Conservation (phyloP, 108 stramenopile genomes). For the Chaetoceros tenuissimus region DNA sequence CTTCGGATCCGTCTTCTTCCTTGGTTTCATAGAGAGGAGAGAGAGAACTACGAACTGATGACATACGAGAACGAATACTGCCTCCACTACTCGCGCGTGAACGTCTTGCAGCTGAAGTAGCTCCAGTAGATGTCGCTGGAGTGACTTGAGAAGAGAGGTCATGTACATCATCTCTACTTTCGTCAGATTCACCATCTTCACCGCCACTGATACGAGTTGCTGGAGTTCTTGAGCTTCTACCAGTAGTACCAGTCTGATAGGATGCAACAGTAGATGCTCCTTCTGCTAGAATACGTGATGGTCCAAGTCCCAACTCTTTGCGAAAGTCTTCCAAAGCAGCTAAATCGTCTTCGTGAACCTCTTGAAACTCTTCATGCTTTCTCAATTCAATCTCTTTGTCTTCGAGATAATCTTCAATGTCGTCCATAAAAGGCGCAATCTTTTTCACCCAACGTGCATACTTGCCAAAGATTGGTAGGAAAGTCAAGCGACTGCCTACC, state of each 20-base stretch:
- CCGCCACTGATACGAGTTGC: no score
- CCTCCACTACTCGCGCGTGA: background rate
- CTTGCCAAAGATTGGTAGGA: slow-evolving; percentile 53
- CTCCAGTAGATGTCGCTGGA: background rate
- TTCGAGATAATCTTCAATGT: slow-evolving; percentile 28
- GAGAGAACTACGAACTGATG: background rate
- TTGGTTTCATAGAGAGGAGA: background rate
- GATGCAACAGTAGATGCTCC: no score
- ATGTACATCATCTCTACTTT: no score
- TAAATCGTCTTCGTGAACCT: slow-evolving; percentile 67
- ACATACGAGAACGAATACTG: background rate
- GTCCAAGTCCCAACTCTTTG: slow-evolving; percentile 37
- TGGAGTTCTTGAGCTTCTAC: no score
- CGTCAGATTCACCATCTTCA: no score
- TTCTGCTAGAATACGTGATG: background rate
- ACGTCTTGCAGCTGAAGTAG: background rate
- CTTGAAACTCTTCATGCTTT: slow-evolving; percentile 56
- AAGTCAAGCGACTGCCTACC: slow-evolving; percentile 70
- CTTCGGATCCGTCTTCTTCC: background rate
- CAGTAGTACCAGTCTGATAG: no score
- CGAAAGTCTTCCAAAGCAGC: slow-evolving; percentile 40
- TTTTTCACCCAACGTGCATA: slow-evolving; percentile 15
- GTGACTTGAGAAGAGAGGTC: no score
- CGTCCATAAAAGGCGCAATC: background rate
- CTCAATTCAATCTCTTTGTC: slow-evolving; percentile 48